Conservation (phyloP, 2,329 filamentous ascomycete species). For the Aspergillus hortae region DNA sequence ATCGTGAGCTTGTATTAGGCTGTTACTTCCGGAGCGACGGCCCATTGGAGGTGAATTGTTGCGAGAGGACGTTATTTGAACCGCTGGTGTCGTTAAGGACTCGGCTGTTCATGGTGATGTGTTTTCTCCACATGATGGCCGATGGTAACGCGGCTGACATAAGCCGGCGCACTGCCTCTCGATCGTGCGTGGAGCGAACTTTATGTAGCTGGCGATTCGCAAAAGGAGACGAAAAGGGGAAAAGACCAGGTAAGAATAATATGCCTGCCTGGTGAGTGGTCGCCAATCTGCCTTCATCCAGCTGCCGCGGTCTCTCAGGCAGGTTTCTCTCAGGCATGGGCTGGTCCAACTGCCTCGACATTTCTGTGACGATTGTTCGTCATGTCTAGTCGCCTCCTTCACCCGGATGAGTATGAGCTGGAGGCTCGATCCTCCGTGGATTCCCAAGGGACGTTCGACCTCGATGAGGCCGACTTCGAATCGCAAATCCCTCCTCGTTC, state of each 20-base stretch:
- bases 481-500: conserved; percentile 30
- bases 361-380: conserved; percentile 13
- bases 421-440: conserved; percentile 37
- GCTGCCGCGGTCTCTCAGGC: conserved; percentile 1
- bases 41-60: background rate
- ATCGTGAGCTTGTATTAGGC: background rate
- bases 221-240: background rate
- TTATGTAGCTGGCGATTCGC: background rate
- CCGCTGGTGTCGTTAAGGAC: no score
- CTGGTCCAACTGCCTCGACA: conserved; percentile 6
- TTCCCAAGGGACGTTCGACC: conserved; percentile 38
- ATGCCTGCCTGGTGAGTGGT: background rate
- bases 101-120: background rate
- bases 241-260: background rate
- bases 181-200: background rate
- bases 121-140: background rate
- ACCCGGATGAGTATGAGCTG: conserved; percentile 42
- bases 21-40: background rate
- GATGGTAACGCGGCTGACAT: conserved; percentile 1
- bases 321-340: conserved; percentile 14
- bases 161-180: background rate
- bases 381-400: conserved; percentile 38
- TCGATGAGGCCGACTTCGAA: conserved; percentile 42
- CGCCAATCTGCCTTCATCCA: background rate
- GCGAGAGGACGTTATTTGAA: background rate